Evolutionary conservation across 768 basidiomycete genomes (phyloP).

Genomic region (Lentinula aciculospora): DNA sequence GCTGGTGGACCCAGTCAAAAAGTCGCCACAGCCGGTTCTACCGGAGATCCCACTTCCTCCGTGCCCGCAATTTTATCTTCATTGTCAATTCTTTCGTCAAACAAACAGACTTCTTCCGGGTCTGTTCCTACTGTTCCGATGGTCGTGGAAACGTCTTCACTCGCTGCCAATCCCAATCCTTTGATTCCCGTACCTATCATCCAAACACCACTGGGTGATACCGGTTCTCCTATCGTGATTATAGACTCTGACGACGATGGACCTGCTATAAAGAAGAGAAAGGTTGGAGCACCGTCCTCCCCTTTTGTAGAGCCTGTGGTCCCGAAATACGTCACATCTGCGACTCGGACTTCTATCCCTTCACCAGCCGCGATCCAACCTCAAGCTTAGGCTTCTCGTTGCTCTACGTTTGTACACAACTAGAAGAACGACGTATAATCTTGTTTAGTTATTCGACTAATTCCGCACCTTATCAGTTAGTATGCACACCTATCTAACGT

Average conservation of each 20-base stretch:
- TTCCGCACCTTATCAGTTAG: too few species aligned
- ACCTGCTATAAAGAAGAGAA: conserved; percentile 54
- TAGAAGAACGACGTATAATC: not conserved
- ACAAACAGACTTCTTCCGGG: not conserved
- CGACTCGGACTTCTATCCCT: conserved; percentile 4
- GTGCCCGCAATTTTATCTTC: conserved; percentile 17
- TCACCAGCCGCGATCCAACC: not conserved
- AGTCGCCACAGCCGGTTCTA: conserved; percentile 11
- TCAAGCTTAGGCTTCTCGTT: not conserved
- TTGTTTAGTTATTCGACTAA: not conserved
- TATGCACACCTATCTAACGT: too few species aligned
- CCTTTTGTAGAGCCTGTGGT: not conserved
- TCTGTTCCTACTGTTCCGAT: conserved; percentile 27
- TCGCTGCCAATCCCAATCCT: conserved; percentile 15
- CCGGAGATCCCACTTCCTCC: conserved; percentile 32
- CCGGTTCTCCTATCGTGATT: conserved; percentile 51
- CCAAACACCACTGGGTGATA: conserved; percentile 12
- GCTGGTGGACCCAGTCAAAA: conserved; percentile 21
- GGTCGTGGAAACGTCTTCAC: conserved; percentile 12
- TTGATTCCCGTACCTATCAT: not conserved
- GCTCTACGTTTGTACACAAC: not conserved
- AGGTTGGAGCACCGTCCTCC: conserved; percentile 24
- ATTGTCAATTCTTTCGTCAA: too few species aligned
- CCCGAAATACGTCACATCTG: conserved; percentile 4
- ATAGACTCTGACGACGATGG: conserved; percentile 51